Evolutionary conservation across 163 green algal species (phyloP).

Genomic region (Volvox carteri): DNA sequence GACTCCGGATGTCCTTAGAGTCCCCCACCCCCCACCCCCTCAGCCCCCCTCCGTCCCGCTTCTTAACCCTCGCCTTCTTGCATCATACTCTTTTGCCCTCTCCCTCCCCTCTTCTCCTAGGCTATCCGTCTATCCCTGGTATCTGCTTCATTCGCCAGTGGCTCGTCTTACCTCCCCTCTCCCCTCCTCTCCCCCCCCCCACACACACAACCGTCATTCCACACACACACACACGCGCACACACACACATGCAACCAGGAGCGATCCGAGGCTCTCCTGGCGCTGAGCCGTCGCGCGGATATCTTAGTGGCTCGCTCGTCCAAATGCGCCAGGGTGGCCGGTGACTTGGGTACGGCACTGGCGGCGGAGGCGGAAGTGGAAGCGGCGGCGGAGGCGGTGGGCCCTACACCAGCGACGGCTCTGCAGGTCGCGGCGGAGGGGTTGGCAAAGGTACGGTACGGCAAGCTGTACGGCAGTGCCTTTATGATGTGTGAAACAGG

Average conservation of each 20-base stretch:
- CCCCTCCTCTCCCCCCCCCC: too few species aligned
- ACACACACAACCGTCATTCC: too few species aligned
- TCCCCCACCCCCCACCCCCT: too few species aligned
- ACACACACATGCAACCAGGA: too few species aligned
- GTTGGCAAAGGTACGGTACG: background rate
- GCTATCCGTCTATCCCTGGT: too few species aligned
- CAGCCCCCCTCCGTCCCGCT: too few species aligned
- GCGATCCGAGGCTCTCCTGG: conserved; percentile 4
- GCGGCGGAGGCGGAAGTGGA: conserved; percentile 11
- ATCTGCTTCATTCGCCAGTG: too few species aligned
- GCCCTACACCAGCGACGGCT: background rate
- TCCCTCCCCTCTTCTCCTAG: background rate
- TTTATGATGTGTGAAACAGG: too few species aligned
- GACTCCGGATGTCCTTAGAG: too few species aligned
- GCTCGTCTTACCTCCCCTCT: too few species aligned
- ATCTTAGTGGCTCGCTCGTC: background rate
- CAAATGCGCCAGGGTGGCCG: background rate
- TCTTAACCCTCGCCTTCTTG: background rate
- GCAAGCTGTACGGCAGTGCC: too few species aligned
- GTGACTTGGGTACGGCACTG: conserved; percentile 16
- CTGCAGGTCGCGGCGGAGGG: conserved; percentile 3
- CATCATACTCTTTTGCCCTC: background rate
- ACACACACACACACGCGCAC: too few species aligned
- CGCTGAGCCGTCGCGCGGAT: background rate
- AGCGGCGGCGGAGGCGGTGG: background rate